Percentiles rank a stretch among this genome's conserved stretches.
These are phyloP conservation scores for Cyclotella cryptica DNA, from an alignment of 108 stramenopile genomes.

Conservation along the genomic window DNA sequence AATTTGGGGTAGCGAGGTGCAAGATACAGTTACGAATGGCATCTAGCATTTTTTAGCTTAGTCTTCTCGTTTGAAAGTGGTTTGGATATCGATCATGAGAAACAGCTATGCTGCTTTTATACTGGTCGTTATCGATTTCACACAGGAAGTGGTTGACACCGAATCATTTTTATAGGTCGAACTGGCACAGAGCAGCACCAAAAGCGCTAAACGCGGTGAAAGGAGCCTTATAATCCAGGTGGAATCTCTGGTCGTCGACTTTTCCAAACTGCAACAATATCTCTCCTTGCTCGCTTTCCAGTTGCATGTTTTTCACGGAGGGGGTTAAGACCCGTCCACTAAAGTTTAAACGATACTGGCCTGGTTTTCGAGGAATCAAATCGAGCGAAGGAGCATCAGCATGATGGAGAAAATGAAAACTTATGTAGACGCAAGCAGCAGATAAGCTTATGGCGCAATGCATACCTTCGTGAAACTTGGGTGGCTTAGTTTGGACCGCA, in stretches of 20 bases:
- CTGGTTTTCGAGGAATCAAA: background rate
- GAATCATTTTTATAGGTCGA: conserved; percentile 23
- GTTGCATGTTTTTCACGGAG: conserved; percentile 81
- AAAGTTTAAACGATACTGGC: conserved; percentile 72
- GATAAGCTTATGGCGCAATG: too few relatives aligned
- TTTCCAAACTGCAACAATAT: conserved; percentile 76
- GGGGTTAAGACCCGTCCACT: conserved; percentile 66
- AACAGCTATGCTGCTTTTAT: too few relatives aligned
- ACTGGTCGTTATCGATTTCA: too few relatives aligned
- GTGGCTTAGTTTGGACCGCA: conserved; percentile 63
- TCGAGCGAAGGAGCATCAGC: background rate
- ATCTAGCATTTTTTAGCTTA: too few relatives aligned
- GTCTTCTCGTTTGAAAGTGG: too few relatives aligned
- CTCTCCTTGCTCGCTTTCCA: conserved; percentile 57
- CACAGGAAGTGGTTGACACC: too few relatives aligned
- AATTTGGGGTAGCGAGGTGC: too few relatives aligned
- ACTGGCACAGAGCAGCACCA: conserved; percentile 32
- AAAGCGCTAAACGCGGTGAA: conserved; percentile 46
- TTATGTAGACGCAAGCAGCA: background rate
- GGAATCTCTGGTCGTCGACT: conserved; percentile 69
- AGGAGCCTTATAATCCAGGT: conserved; percentile 68
- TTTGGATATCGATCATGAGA: too few relatives aligned
- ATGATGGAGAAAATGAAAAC: background rate
- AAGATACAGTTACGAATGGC: too few relatives aligned
- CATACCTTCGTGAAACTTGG: conserved; percentile 57